Evolutionary conservation across 176 grass and related monocot species (phyloP), one percentile per base, ranked within the genome.

Genomic region (Rhynchospora breviuscula): DNA sequence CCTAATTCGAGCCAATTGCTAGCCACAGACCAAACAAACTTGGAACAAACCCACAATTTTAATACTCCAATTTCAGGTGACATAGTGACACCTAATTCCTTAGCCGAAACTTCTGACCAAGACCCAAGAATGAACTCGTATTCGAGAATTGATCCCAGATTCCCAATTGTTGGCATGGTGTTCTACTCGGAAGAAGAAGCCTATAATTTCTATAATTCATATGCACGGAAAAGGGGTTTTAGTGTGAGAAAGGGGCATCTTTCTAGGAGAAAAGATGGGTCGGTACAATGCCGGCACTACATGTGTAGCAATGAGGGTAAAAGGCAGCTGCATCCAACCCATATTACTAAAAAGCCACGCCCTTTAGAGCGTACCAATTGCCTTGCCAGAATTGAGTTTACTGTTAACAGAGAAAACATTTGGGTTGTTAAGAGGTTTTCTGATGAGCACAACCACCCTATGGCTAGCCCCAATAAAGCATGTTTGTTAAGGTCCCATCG

Each of bases 191-290:
- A 87, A 73, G 80, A 90, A 23, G 70, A 84, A 84, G 85, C 88
- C 66, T 90, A 84, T 13, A 63, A 84, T 86, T 89, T 89, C 72
- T 86, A 86, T 57, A 89, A 89, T 69, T 59, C 68, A 72, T 80
- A 84, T 86, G 88, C 88, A 48, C 76, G 83, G 63, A 78, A 81
- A 58, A 89, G 66, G 59, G 84, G 88, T 70, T 89, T 86, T 57
- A 89, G 83, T 83, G 87, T 85, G 43, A 81, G 88, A 44, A 89
- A 89, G 58, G 88, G 84, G 15, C 88, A 89, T 82, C 83, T 89
- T 82, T 89, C 83, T 85, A 83, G 83, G 75, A 88, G 87, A 81
- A 88, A 84, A 85, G 88, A 89, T 60, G 68, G 79, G 12, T 75
- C 84, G 4, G 85, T 89, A 77, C 67, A 81, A 35, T 70, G 81